A percentile compares a stretch with the other conserved stretches of the same genome.
phyloP scores from a whole-genome alignment of 2,329 filamentous ascomycete species.

The Talaromyces sp. region DNA sequence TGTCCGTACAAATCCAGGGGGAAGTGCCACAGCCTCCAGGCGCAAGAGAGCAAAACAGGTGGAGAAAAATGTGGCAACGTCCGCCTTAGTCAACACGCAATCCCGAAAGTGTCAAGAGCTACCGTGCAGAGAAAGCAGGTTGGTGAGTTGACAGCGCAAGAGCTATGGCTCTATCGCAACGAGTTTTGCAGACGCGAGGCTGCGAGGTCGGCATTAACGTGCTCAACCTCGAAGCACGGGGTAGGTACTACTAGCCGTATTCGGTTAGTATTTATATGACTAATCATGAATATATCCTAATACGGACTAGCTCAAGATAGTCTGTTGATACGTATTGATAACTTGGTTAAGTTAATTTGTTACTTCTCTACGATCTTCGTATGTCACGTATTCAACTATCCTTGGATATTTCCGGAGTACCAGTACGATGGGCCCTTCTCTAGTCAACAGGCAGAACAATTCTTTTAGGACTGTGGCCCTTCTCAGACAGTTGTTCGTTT shows the following conservation, averaged over 20 bases:
- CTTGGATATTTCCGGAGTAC: too few relatives aligned
- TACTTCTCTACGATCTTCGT: too few relatives aligned
- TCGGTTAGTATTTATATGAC: background rate
- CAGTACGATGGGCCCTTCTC: too few relatives aligned
- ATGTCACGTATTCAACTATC: too few relatives aligned
- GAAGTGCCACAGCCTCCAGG: background rate
- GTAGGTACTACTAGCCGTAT: constrained; percentile 1
- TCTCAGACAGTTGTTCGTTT: background rate
- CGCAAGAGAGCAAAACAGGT: background rate
- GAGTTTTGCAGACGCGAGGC: constrained; percentile 9
- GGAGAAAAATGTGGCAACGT: background rate
- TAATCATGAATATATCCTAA: background rate
- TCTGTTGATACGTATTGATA: background rate
- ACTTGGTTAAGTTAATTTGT: too few relatives aligned
- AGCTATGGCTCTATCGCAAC: constrained; percentile 12
- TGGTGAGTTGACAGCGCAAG: constrained; percentile 1
- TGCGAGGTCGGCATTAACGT: constrained; percentile 13
- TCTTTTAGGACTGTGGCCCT: background rate
- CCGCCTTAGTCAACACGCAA: background rate
- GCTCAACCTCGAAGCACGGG: constrained; percentile 13
- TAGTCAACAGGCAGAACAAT: too few relatives aligned
- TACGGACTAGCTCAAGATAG: background rate
- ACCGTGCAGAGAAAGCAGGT: background rate
- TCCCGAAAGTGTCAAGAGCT: background rate
- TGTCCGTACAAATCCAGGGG: constrained; percentile 8